phyloP scores from a whole-genome alignment of 129 eudicot species.

The Artemisia annua region DNA sequence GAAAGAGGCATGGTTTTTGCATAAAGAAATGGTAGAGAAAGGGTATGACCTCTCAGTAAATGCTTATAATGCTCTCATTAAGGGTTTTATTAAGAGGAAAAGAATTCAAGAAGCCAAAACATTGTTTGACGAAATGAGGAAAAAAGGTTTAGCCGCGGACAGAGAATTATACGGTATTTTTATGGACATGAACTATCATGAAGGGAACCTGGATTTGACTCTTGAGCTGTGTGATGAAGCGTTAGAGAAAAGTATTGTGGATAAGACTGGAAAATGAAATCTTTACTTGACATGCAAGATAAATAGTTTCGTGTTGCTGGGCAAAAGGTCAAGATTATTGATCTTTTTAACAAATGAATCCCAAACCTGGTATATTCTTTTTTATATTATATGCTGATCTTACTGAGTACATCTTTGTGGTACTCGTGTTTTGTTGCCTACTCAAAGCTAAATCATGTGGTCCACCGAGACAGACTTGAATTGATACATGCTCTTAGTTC shows the following conservation, averaged over 20 bases:
- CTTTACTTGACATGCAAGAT: constrained; percentile 27
- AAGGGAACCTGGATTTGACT: constrained; percentile 70
- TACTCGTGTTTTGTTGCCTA: neutral
- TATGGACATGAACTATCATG: constrained; percentile 65
- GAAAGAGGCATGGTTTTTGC: constrained; percentile 97
- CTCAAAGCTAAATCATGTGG: neutral
- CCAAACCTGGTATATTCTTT: constrained; percentile 9
- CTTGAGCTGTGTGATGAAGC: constrained; percentile 87
- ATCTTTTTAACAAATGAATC: constrained; percentile 15
- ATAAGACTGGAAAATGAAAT: constrained; percentile 35
- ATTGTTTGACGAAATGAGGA: constrained; percentile 85
- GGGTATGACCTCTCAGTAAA: constrained; percentile 54
- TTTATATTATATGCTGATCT: constrained; percentile 16
- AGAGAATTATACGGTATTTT: constrained; percentile 53
- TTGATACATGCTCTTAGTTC: neutral
- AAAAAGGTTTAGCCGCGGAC: constrained; percentile 57
- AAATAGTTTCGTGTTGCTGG: constrained; percentile 18
- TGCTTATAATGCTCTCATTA: constrained; percentile 71
- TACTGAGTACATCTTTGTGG: constrained; percentile 2
- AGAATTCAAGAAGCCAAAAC: constrained; percentile 69
- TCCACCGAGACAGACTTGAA: neutral
- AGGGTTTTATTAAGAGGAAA: constrained; percentile 79
- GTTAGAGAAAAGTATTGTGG: constrained; percentile 53
- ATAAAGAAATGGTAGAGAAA: constrained; percentile 67
- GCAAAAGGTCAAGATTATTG: constrained; percentile 17